A percentile compares a stretch with the other conserved stretches of the same genome.
Evolutionary conservation across 2,329 filamentous ascomycete species (phyloP).

Genomic region (Diaporthe ampelina): DNA sequence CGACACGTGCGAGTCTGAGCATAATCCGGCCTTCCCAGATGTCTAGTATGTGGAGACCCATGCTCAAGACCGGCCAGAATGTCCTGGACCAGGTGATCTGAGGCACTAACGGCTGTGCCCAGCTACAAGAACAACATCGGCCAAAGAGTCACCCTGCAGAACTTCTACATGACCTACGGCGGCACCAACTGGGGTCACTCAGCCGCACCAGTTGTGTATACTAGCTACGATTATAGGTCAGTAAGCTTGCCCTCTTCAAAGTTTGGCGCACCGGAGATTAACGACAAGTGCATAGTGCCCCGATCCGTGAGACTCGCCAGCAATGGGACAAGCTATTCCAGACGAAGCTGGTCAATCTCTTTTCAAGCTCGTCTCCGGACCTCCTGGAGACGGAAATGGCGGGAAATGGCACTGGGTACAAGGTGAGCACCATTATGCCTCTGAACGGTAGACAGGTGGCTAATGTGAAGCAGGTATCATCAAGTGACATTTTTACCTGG

Average conservation of each 20-base stretch:
- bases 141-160: constrained; percentile 62
- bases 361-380: constrained; percentile 65
- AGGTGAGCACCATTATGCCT: constrained; percentile 44
- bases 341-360: constrained; percentile 67
- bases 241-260: constrained; percentile 2
- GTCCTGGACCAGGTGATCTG: not conserved
- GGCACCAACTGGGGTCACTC: constrained; percentile 69
- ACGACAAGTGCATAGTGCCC: constrained; percentile 51
- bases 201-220: constrained; percentile 64
- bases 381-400: constrained; percentile 66
- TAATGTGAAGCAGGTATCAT: constrained; percentile 47
- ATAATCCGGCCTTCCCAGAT: constrained; percentile 63
- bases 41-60: constrained; percentile 54
- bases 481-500: constrained; percentile 62
- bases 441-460: not conserved
- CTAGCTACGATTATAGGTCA: constrained; percentile 56
- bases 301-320: constrained; percentile 66
- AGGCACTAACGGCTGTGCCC: not conserved
- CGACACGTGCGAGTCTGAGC: constrained; percentile 62
- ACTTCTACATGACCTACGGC: constrained; percentile 67
- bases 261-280: not conserved
- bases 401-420: constrained; percentile 64
- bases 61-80: too few species aligned
- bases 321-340: constrained; percentile 66
- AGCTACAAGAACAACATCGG: constrained; percentile 68